A percentile compares a stretch with the other conserved stretches of the same genome.
Evolutionary conservation across 2,329 filamentous ascomycete genomes (phyloP).

Genomic region (Gnomoniopsis sp.): DNA sequence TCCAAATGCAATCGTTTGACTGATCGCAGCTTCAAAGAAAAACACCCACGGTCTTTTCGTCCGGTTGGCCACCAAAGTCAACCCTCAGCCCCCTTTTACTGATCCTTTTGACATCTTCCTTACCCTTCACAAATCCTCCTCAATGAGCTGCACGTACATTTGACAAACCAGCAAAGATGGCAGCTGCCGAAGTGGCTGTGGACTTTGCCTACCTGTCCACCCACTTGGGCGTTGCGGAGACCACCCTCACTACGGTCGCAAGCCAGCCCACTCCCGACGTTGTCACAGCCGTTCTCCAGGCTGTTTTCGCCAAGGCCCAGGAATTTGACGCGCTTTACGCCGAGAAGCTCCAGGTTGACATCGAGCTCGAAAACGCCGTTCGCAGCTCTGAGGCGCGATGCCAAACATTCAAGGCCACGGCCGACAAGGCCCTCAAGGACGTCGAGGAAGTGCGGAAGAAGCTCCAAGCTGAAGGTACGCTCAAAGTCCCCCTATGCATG

Average conservation of each 20-base stretch:
- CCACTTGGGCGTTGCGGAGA: constrained; percentile 66
- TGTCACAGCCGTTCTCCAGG: constrained; percentile 69
- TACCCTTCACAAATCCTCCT: background rate
- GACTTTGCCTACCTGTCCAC: constrained; percentile 72
- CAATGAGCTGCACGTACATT: constrained; percentile 12
- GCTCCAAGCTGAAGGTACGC: constrained; percentile 75
- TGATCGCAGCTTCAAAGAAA: constrained; percentile 7
- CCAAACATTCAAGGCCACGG: constrained; percentile 74
- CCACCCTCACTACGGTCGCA: constrained; percentile 56
- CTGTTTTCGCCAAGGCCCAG: constrained; percentile 73
- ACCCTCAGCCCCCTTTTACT: background rate
- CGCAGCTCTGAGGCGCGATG: constrained; percentile 79
- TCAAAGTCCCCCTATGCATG: constrained; percentile 1
- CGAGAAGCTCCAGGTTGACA: constrained; percentile 84
- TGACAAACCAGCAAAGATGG: constrained; percentile 44
- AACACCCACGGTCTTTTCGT: background rate
- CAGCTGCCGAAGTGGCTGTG: constrained; percentile 48
- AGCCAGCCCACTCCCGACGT: constrained; percentile 74
- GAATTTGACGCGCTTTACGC: constrained; percentile 80
- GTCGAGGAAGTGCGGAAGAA: constrained; percentile 78
- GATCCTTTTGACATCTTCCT: background rate
- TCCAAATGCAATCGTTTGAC: background rate
- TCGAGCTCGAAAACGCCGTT: constrained; percentile 89
- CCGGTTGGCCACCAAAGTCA: background rate
- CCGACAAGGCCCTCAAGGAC: constrained; percentile 81